These are phyloP conservation scores for Vitellaria paradoxa DNA, from an alignment of 179 eudicot species.

Conservation along the genomic window DNA sequence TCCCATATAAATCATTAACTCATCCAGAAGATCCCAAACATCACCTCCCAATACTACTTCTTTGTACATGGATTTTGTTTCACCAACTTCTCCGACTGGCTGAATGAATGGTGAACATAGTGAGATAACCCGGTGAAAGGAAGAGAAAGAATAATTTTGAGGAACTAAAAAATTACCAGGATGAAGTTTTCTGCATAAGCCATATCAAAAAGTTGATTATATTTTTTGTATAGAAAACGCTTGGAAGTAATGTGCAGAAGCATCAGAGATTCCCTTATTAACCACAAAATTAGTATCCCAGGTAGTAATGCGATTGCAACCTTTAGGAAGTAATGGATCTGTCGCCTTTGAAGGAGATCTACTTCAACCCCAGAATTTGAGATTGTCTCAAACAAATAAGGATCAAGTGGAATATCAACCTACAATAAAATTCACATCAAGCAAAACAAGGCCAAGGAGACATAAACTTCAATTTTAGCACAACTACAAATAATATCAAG, in stretches of 20 bases:
- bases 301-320: slow-evolving; percentile 74
- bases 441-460: slow-evolving; percentile 17
- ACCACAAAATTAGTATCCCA: slow-evolving; percentile 76
- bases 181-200: slow-evolving; percentile 82
- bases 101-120: slow-evolving; percentile 20
- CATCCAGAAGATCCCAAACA: slow-evolving; percentile 95
- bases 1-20: slow-evolving; percentile 83
- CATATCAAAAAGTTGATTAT: slow-evolving; percentile 82
- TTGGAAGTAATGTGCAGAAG: slow-evolving; percentile 64
- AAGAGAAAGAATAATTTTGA: background rate
- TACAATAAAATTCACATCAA: slow-evolving; percentile 24
- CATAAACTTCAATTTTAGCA: slow-evolving; percentile 9
- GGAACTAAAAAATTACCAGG: slow-evolving; percentile 42
- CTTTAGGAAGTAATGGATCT: slow-evolving; percentile 74
- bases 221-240: slow-evolving; percentile 67
- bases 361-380: slow-evolving; percentile 84
- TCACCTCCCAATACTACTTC: slow-evolving; percentile 95
- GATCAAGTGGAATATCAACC: slow-evolving; percentile 98
- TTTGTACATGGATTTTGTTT: slow-evolving; percentile 69
- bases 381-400: slow-evolving; percentile 83
- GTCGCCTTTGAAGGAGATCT: slow-evolving; percentile 88
- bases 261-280: slow-evolving; percentile 81
- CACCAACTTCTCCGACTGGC: slow-evolving; percentile 75
- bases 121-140: background rate
- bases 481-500: background rate